These are phyloP conservation scores for Funneliformis geosporum DNA, from an alignment of 192 early-diverging fungal genomes.

Conservation along the genomic window DNA sequence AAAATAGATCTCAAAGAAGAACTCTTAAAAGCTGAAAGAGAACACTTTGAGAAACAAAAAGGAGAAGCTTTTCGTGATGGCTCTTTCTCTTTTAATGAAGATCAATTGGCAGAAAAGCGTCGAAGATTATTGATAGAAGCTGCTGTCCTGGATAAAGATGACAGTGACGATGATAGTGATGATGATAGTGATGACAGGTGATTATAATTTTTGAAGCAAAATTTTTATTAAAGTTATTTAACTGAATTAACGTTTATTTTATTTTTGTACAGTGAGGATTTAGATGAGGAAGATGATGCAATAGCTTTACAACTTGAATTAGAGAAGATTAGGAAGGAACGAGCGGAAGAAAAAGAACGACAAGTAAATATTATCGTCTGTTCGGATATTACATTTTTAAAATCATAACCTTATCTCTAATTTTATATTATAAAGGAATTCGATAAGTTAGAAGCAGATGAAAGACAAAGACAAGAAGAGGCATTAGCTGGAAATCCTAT, in stretches of 20 bases:
- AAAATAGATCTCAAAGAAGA: slow-evolving; percentile 64
- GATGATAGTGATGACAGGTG: slow-evolving; percentile 36
- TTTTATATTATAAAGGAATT: slow-evolving; percentile 48
- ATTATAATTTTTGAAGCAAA: background rate
- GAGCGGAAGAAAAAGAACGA: slow-evolving; percentile 88
- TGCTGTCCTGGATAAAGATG: slow-evolving; percentile 57
- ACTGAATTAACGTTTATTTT: slow-evolving; percentile 12
- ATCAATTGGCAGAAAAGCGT: slow-evolving; percentile 38
- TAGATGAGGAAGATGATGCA: slow-evolving; percentile 90
- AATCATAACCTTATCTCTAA: background rate
- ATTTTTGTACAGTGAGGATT: slow-evolving; percentile 43
- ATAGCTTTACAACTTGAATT: slow-evolving; percentile 79
- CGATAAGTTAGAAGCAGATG: slow-evolving; percentile 59
- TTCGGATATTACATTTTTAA: background rate
- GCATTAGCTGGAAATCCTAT: slow-evolving; percentile 81
- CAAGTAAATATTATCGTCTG: slow-evolving; percentile 38
- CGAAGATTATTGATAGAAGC: slow-evolving; percentile 52
- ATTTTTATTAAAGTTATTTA: background rate
- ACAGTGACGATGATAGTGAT: slow-evolving; percentile 58
- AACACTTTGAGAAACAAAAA: too few relatives aligned
- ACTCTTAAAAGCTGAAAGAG: slow-evolving; percentile 65
- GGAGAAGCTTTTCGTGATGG: background rate
- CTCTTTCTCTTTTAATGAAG: background rate
- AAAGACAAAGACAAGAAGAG: slow-evolving; percentile 58
- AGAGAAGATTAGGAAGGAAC: slow-evolving; percentile 91